phyloP scores from a whole-genome alignment of 148 eudicot species.

The Polygonum aviculare region DNA sequence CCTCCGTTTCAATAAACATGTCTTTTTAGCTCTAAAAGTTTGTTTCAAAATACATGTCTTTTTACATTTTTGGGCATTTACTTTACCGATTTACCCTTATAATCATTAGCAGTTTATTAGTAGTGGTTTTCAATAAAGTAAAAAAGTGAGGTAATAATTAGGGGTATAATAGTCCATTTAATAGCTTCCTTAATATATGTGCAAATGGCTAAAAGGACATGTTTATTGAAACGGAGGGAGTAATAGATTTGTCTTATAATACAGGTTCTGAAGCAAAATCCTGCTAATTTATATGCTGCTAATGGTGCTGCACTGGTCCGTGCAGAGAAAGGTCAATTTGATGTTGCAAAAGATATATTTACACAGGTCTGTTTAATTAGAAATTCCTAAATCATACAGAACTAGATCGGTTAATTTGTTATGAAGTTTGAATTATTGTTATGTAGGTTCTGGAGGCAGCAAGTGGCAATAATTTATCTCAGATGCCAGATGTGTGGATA shows the following conservation, averaged over 20 bases:
- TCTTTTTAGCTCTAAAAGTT: no score
- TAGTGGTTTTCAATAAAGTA: no score
- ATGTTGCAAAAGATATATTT: conserved; percentile 77
- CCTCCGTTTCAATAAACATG: no score
- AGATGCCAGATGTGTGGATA: conserved; percentile 98
- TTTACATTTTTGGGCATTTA: no score
- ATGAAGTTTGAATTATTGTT: neutral
- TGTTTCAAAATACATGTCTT: no score
- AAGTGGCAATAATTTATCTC: conserved; percentile 70
- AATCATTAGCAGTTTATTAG: no score
- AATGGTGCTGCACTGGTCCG: conserved; percentile 89
- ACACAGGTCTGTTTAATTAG: conserved; percentile 44
- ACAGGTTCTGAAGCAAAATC: conserved; percentile 67
- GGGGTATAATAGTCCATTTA: no score
- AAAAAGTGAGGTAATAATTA: no score
- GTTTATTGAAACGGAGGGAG: no score
- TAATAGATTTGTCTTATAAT: conserved; percentile 7
- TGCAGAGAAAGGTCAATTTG: conserved; percentile 96
- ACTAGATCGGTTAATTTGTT: neutral
- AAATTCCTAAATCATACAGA: neutral
- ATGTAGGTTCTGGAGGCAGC: conserved; percentile 94
- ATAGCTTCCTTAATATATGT: no score
- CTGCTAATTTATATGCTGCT: conserved; percentile 84
- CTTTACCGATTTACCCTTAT: no score
- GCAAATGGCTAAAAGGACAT: no score